phyloP scores from a whole-genome alignment of 1,284 basidiomycete species.

The Naganishia sp. region DNA sequence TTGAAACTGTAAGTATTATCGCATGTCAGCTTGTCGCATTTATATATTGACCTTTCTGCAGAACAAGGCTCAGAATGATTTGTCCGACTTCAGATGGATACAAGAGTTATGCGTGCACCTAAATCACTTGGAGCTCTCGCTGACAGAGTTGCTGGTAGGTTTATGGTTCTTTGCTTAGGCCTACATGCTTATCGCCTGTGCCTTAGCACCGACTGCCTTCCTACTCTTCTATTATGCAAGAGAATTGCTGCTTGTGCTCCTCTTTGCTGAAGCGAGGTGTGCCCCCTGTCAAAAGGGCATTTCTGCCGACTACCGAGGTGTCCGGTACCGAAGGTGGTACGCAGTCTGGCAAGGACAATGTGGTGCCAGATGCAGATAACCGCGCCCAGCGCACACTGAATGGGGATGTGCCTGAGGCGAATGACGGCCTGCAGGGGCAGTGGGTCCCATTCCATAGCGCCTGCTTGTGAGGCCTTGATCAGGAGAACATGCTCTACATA shows the following conservation, averaged over 20 bases:
- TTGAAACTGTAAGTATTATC: slow-evolving; percentile 8
- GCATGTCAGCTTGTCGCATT: background rate
- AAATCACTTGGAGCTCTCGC: slow-evolving; percentile 22
- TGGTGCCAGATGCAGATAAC: background rate
- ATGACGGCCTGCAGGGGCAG: background rate
- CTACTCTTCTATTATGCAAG: slow-evolving; percentile 18
- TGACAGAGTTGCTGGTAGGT: slow-evolving; percentile 19
- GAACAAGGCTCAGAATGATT: slow-evolving; percentile 19
- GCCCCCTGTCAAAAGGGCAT: slow-evolving; percentile 11
- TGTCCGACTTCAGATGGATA: slow-evolving; percentile 23
- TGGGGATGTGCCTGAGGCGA: background rate
- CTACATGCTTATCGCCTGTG: background rate
- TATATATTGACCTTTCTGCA: background rate
- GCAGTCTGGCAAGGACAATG: background rate
- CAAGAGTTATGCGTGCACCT: slow-evolving; percentile 21
- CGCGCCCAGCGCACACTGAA: too few relatives aligned
- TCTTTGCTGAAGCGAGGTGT: slow-evolving; percentile 22
- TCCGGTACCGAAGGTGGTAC: background rate
- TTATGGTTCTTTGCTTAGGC: background rate
- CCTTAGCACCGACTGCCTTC: slow-evolving; percentile 17
- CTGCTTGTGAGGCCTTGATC: background rate
- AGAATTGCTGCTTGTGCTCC: slow-evolving; percentile 15
- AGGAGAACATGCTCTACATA: background rate
- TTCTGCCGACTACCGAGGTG: background rate
- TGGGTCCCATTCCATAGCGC: slow-evolving; percentile 23